These are phyloP conservation scores for Triangularia verruculosa DNA, from an alignment of 2,329 filamentous ascomycete genomes.

Conservation along the genomic window DNA sequence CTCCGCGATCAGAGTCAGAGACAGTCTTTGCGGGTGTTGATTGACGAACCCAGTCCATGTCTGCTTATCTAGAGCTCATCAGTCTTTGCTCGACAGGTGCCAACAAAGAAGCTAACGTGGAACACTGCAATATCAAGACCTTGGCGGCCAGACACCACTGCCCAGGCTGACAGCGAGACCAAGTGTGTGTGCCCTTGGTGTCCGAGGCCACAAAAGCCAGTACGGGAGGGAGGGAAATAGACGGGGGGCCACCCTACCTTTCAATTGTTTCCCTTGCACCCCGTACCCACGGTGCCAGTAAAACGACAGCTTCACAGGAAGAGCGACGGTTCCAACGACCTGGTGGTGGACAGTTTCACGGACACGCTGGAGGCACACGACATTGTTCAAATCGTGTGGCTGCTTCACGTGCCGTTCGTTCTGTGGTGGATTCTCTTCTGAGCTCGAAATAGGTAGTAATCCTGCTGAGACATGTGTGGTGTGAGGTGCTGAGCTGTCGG, in stretches of 20 bases:
- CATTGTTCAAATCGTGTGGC: not conserved
- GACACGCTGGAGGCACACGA: not conserved
- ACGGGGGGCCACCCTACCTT: not conserved
- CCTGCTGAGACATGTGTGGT: not conserved
- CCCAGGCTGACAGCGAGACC: not conserved
- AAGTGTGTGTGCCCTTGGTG: not conserved
- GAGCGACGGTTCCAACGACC: not conserved
- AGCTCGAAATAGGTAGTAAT: not conserved
- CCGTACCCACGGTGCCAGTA: too few relatives aligned
- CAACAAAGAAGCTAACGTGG: conserved; percentile 8
- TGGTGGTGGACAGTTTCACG: not conserved
- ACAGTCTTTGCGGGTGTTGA: not conserved
- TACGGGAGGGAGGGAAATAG: not conserved
- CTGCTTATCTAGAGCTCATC: not conserved
- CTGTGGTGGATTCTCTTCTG: not conserved
- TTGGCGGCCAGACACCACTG: not conserved
- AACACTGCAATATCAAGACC: not conserved
- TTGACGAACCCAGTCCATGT: not conserved
- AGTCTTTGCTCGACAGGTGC: not conserved
- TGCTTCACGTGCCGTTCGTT: not conserved
- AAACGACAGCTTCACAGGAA: too few relatives aligned
- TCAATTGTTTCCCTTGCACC: not conserved
- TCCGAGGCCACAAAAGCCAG: not conserved
- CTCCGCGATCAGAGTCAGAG: not conserved
- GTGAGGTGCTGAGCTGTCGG: not conserved